Conservation (phyloP, 1,284 basidiomycete genomes). For the Apiotrichum brassicae region DNA sequence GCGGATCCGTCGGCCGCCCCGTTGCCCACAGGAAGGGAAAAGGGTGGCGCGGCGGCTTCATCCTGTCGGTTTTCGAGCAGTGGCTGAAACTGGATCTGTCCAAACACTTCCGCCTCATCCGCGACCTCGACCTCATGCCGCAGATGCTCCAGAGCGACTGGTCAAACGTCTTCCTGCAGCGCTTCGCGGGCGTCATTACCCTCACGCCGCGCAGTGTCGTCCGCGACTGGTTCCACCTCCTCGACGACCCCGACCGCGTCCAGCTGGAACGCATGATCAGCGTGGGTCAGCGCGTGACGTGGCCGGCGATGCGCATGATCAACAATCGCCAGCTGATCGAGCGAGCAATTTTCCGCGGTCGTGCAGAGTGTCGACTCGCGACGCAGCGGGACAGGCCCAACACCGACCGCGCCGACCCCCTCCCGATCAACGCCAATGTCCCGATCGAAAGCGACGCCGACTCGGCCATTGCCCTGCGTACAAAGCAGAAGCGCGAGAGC, state of each 20-base stretch:
- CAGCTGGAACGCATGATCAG: slow-evolving; percentile 77
- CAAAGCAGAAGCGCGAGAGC: slow-evolving; percentile 6
- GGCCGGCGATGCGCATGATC: slow-evolving; percentile 93
- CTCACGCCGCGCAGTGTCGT: slow-evolving; percentile 81
- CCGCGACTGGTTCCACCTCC: slow-evolving; percentile 74
- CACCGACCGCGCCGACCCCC: slow-evolving; percentile 23
- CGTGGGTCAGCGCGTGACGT: slow-evolving; percentile 84
- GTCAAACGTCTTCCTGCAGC: slow-evolving; percentile 86
- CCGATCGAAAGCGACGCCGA: slow-evolving; percentile 48
- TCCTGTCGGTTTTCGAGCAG: slow-evolving; percentile 84
- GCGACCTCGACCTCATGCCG: slow-evolving; percentile 83
- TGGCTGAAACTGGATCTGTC: slow-evolving; percentile 90
- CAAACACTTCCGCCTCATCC: slow-evolving; percentile 92
- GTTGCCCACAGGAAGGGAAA: slow-evolving; percentile 27
- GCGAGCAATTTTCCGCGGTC: slow-evolving; percentile 72
- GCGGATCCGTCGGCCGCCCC: slow-evolving; percentile 72
- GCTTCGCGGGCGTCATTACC: slow-evolving; percentile 47
- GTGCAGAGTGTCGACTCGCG: slow-evolving; percentile 61
- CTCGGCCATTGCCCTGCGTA: slow-evolving; percentile 38
- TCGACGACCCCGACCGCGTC: slow-evolving; percentile 73
- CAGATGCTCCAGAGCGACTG: slow-evolving; percentile 86
- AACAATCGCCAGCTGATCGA: slow-evolving; percentile 61
- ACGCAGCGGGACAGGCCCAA: slow-evolving; percentile 38
- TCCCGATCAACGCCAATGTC: slow-evolving; percentile 11
- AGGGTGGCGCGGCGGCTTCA: slow-evolving; percentile 89